Evolutionary conservation across 371 early-diverging fungal species (phyloP).

Genomic region (Chytridium lagenaria): DNA sequence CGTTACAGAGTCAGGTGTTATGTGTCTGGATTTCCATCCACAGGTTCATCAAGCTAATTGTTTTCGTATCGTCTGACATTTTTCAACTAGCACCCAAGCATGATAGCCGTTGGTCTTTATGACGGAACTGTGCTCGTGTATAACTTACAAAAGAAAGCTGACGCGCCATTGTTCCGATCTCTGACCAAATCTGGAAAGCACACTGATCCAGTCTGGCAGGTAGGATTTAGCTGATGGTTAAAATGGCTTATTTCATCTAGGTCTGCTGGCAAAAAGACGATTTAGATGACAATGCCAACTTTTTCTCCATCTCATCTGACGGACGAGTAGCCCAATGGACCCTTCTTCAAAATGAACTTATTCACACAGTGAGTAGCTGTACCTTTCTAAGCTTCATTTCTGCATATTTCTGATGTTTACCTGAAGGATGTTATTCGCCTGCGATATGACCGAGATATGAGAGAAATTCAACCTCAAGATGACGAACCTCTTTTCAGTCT

Average conservation of each 20-base stretch:
- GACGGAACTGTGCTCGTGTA: slow-evolving; percentile 63
- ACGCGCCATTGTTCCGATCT: slow-evolving; percentile 53
- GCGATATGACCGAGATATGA: slow-evolving; percentile 37
- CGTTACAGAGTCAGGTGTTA: slow-evolving; percentile 59
- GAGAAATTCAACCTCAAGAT: slow-evolving; percentile 24
- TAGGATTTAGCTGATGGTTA: slow-evolving; percentile 14
- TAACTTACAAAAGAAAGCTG: slow-evolving; percentile 58
- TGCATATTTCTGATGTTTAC: too few species aligned
- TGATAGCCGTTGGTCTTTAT: slow-evolving; percentile 65
- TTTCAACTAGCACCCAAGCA: slow-evolving; percentile 53
- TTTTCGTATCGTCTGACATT: slow-evolving; percentile 4
- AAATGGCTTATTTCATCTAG: slow-evolving; percentile 23
- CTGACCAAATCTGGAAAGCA: slow-evolving; percentile 49
- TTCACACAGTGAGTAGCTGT: slow-evolving; percentile 45
- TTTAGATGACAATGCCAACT: slow-evolving; percentile 64
- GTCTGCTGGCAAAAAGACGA: slow-evolving; percentile 68
- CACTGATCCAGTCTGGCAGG: slow-evolving; percentile 61
- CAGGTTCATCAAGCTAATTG: slow-evolving; percentile 49
- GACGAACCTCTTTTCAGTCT: slow-evolving; percentile 52
- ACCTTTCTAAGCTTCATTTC: slow-evolving; percentile 8
- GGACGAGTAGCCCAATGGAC: slow-evolving; percentile 65
- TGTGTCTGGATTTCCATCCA: slow-evolving; percentile 62
- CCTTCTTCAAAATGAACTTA: slow-evolving; percentile 61
- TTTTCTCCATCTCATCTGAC: slow-evolving; percentile 63
- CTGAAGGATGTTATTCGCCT: slow-evolving; percentile 54